These are phyloP conservation scores for Ganoderma sinense DNA, from an alignment of 1,284 basidiomycete genomes.

Conservation along the genomic window DNA sequence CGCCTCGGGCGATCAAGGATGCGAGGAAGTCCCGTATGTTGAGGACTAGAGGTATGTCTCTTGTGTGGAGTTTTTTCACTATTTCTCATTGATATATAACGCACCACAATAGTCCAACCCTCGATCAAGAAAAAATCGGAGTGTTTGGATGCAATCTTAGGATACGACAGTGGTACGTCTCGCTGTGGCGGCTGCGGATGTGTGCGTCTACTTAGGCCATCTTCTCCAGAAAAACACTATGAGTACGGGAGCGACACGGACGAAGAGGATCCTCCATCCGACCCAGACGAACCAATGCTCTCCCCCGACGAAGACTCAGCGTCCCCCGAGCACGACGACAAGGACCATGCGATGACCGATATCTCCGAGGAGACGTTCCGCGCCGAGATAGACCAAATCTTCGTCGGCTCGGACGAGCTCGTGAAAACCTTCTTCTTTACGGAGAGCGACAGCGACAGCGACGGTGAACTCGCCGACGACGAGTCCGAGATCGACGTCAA, in stretches of 20 bases:
- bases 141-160: not conserved
- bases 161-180: not conserved
- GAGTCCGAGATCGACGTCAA: not conserved
- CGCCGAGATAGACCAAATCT: slow-evolving; percentile 4
- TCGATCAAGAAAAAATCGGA: not conserved
- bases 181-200: not conserved
- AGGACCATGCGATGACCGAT: not conserved
- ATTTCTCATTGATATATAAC: not conserved
- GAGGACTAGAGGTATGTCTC: not conserved
- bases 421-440: not conserved
- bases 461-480: not conserved
- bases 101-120: not conserved
- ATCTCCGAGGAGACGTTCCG: slow-evolving; percentile 3
- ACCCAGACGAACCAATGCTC: not conserved
- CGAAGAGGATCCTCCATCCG: not conserved
- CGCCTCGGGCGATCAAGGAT: not conserved
- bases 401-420: not conserved
- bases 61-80: not conserved
- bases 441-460: not conserved
- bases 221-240: not conserved
- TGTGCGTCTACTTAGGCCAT: not conserved
- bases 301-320: not conserved
- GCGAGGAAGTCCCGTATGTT: not conserved
- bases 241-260: slow-evolving; percentile 4
- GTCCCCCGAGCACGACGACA: not conserved